Base-by-base conservation (phyloP, 164 flowering plant genomes). In the Stephania japonica region DNA sequence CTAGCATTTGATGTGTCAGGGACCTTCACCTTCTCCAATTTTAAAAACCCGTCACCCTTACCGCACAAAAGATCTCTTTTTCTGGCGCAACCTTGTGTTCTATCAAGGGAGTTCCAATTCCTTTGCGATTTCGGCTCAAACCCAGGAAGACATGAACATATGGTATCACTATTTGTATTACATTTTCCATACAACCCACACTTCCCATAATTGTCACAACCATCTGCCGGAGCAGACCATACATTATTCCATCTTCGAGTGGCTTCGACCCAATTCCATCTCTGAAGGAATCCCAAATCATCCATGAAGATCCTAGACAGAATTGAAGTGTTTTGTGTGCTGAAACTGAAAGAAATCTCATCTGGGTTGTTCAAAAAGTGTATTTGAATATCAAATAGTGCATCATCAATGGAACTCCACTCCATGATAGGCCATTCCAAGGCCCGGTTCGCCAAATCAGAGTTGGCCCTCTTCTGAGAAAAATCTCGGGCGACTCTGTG, bases 401-500 rank as follows among this genome's bases (percentile, higher is more conserved):
- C 50, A 18, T 18, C 1, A 0, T 65, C 16, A 63, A 74, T 6
- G 78, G 80, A 0, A 69, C 65, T 0, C 81, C 83, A 19, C 84
- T 79, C 38, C 38, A 32, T 32, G 38, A 32, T 32, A 1, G 0
- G 16, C 38, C 38, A 32, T 2, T 32, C 38, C 69, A 70, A 80
- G 85, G 82, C 9, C 86, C 85, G 11, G 61, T 71, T 53, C 87
- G 68, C 59, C 73, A 82, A 9, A 42, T 0, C 23, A n/a, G n/a
- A n/a, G n/a, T 11, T 56, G 67, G 1, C 18, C 80, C 81, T 21
- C 78, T 80, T 19, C 18, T 1, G 47, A 87, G 25, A 21, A 73
- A 61, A 0, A 65, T 6, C 26, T 85, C 76, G 1, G 85, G 84
- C 19, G 67, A 67, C 0, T 85, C 86, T 8, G 41, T 24, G 9